Evolutionary conservation across 129 eudicot species (phyloP).

Genomic region (Tagetes erecta): DNA sequence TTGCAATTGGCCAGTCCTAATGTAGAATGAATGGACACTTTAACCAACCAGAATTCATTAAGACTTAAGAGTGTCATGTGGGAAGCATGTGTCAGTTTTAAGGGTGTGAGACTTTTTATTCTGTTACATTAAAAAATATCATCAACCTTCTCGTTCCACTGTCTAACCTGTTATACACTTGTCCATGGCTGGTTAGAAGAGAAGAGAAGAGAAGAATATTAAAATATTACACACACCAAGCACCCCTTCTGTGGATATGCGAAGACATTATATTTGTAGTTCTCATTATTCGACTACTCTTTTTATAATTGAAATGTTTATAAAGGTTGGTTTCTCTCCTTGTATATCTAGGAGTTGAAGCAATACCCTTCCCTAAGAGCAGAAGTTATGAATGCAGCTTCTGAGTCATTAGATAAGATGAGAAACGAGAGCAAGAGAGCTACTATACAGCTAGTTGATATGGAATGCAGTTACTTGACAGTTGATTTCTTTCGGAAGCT

Average conservation of each 20-base stretch:
- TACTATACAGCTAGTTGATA: constrained; percentile 88
- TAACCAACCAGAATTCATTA: background rate
- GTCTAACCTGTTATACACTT: background rate
- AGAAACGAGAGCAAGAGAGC: constrained; percentile 94
- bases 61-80: background rate
- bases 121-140: background rate
- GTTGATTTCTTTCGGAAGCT: constrained; percentile 97
- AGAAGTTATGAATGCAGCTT: constrained; percentile 79
- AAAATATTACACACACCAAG: background rate
- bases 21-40: background rate
- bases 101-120: background rate
- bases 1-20: background rate
- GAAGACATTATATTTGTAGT: background rate
- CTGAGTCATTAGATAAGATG: constrained; percentile 81
- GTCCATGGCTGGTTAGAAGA: background rate
- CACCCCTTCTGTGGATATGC: background rate
- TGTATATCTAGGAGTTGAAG: constrained; percentile 69
- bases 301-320: background rate
- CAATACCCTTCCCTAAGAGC: constrained; percentile 93
- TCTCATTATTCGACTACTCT: background rate
- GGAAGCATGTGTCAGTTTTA: background rate
- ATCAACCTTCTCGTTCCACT: background rate
- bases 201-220: background rate
- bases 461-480: constrained; percentile 89
- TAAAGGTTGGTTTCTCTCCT: constrained; percentile 1